These are phyloP conservation scores for Athelia sp. DNA, from an alignment of 1,284 basidiomycete genomes.

Conservation along the genomic window DNA sequence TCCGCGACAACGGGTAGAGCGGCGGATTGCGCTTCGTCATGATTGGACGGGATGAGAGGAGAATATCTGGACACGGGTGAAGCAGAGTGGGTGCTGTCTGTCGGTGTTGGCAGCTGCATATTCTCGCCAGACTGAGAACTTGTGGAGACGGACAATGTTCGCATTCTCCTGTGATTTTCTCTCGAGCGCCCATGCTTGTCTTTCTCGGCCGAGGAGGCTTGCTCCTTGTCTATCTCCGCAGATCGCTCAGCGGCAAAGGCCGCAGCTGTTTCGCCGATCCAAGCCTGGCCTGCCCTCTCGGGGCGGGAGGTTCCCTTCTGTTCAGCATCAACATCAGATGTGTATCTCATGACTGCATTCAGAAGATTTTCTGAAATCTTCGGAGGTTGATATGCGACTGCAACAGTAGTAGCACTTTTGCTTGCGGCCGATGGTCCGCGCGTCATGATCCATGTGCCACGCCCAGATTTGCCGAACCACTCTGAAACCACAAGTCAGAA, in stretches of 20 bases:
- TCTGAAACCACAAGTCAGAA: slow-evolving; percentile 15
- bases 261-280: slow-evolving; percentile 26
- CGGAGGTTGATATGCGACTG: slow-evolving; percentile 26
- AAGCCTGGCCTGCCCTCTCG: slow-evolving; percentile 21
- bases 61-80: slow-evolving; percentile 1
- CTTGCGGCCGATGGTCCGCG: slow-evolving; percentile 17
- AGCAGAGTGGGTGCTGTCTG: not conserved
- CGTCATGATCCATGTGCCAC: slow-evolving; percentile 27
- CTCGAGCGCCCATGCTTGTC: not conserved
- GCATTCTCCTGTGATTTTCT: not conserved
- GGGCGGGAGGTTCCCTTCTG: slow-evolving; percentile 14
- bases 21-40: not conserved
- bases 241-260: slow-evolving; percentile 16
- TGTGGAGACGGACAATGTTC: not conserved
- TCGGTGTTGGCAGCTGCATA: slow-evolving; percentile 1
- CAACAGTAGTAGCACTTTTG: slow-evolving; percentile 24
- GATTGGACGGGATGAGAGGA: not conserved
- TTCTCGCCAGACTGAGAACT: not conserved
- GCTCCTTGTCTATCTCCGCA: slow-evolving; percentile 17
- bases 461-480: slow-evolving; percentile 29
- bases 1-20: not conserved
- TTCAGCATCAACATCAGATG: slow-evolving; percentile 12
- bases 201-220: slow-evolving; percentile 9
- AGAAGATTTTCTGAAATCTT: slow-evolving; percentile 14
- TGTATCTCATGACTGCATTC: slow-evolving; percentile 15